Conservation (phyloP, 306 rosid species). For the Cicer cuneatum region DNA sequence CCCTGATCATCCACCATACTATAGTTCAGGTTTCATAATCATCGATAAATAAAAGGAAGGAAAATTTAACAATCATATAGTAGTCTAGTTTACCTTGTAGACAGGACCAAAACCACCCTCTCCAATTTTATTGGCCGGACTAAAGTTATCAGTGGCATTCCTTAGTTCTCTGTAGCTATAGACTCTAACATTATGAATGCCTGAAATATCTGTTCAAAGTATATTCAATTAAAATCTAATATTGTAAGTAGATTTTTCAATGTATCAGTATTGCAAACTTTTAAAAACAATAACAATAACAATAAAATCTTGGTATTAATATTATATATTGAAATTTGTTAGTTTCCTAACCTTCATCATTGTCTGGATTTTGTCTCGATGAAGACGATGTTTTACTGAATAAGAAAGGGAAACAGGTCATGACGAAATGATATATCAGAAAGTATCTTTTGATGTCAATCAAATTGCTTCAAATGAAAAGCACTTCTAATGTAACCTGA, state of each 20-base stretch:
- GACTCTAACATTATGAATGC: constrained; percentile 67
- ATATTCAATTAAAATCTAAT: constrained; percentile 34
- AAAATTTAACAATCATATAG: constrained; percentile 23
- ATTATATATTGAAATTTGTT: constrained; percentile 14
- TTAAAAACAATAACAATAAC: not conserved
- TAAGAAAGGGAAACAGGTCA: constrained; percentile 73
- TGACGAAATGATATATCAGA: constrained; percentile 43
- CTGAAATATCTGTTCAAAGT: constrained; percentile 58
- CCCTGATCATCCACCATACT: constrained; percentile 63
- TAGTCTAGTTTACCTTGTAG: constrained; percentile 65
- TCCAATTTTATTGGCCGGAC: constrained; percentile 79
- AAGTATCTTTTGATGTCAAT: constrained; percentile 38
- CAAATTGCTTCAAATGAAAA: constrained; percentile 49
- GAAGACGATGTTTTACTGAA: constrained; percentile 42
- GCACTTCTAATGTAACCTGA: constrained; percentile 56
- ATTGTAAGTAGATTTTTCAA: constrained; percentile 20
- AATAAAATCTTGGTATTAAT: constrained; percentile 5
- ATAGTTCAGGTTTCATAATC: constrained; percentile 37
- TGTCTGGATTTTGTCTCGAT: constrained; percentile 43
- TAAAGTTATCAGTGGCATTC: constrained; percentile 74
- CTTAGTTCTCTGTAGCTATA: constrained; percentile 73
- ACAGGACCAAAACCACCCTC: constrained; percentile 99
- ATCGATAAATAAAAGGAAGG: constrained; percentile 29
- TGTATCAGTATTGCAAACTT: not conserved
- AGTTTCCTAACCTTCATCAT: constrained; percentile 62